Evolutionary conservation across 2,329 filamentous ascomycete species (phyloP).

Genomic region (Neopestalotiopsis clavispora): DNA sequence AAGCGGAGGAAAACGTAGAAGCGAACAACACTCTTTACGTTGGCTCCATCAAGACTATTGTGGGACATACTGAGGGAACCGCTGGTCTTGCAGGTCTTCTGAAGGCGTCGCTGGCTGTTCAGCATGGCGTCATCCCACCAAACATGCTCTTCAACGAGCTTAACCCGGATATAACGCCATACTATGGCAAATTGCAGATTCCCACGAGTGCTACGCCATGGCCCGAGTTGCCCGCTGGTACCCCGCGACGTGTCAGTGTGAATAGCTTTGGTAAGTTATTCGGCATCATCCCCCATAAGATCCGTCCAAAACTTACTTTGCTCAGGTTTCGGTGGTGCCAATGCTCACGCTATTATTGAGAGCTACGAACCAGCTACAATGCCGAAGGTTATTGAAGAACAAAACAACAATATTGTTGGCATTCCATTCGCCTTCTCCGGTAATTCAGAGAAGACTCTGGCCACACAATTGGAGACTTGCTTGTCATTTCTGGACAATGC

Average conservation of each 20-base stretch:
- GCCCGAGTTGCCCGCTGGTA: background rate
- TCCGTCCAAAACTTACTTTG: background rate
- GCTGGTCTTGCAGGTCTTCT: constrained; percentile 22
- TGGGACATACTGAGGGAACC: constrained; percentile 21
- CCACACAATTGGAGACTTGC: too few relatives aligned
- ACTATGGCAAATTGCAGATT: constrained; percentile 1
- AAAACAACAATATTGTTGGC: background rate
- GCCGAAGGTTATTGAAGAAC: background rate
- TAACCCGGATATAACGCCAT: constrained; percentile 16
- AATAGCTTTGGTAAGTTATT: constrained; percentile 12
- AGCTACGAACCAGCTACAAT: background rate
- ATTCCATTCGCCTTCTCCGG: background rate
- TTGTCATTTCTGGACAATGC: too few relatives aligned
- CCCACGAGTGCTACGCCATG: constrained; percentile 5
- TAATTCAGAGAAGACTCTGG: background rate
- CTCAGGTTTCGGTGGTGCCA: constrained; percentile 25
- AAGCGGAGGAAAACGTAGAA: background rate
- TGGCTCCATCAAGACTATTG: constrained; percentile 21
- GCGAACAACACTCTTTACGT: background rate
- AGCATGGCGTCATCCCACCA: constrained; percentile 18
- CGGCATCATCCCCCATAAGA: background rate
- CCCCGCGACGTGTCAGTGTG: constrained; percentile 8
- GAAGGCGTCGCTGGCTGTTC: constrained; percentile 17
- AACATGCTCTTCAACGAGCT: constrained; percentile 21
- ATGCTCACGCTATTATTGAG: constrained; percentile 23